Percentiles rank a stretch among this genome's conserved stretches.
Conservation (phyloP, 169 alveolate species). For the Plasmodium coatneyi region DNA sequence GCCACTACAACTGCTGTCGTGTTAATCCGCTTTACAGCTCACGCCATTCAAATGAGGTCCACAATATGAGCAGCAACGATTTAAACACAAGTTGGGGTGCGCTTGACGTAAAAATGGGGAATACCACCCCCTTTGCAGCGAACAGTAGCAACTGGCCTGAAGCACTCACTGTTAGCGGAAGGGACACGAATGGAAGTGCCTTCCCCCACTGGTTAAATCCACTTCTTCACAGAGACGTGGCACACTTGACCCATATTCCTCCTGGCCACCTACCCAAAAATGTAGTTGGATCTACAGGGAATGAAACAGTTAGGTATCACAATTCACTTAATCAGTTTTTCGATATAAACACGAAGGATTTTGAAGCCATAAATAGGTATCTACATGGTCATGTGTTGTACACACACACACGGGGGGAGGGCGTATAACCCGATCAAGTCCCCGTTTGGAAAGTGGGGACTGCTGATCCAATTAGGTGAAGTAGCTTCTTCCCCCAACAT, state of each 20-base stretch:
- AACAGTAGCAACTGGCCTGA: not conserved
- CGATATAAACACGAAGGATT: conserved; percentile 41
- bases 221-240: not conserved
- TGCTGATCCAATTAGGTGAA: no score
- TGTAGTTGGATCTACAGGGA: not conserved
- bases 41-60: not conserved
- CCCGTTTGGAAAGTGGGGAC: no score
- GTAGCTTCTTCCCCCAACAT: not conserved
- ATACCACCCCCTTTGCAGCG: not conserved
- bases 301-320: conserved; percentile 18
- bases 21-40: not conserved
- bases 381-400: conserved; percentile 17
- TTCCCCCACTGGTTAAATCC: not conserved
- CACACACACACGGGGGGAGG: not conserved
- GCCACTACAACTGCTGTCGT: not conserved
- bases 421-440: no score
- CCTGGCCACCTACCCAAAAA: not conserved
- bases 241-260: not conserved
- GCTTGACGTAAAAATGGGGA: not conserved
- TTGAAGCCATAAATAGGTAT: conserved; percentile 27
- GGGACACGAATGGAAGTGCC: not conserved
- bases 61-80: not conserved
- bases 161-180: not conserved
- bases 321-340: conserved; percentile 44
- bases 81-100: not conserved